Conservation (phyloP, 169 alveolate species). For the Theileria luwenshuni region DNA sequence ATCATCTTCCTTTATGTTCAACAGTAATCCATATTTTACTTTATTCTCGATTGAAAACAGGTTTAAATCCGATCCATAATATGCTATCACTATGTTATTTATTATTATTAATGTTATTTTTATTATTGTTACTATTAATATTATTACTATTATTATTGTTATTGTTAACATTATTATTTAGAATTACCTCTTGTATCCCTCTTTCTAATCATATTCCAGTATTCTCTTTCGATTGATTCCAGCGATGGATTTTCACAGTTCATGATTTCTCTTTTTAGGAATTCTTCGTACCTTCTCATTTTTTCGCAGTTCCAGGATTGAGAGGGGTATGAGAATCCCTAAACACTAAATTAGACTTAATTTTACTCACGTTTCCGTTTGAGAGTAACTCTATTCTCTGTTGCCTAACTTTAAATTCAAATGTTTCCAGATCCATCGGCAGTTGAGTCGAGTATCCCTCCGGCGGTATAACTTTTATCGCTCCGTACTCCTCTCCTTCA, state of each 20-base stretch:
- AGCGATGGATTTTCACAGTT: slow-evolving; percentile 21
- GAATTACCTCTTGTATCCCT: slow-evolving; percentile 52
- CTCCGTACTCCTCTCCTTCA: slow-evolving; percentile 80
- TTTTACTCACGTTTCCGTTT: slow-evolving; percentile 58
- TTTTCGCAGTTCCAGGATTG: slow-evolving; percentile 50
- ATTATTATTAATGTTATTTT: too few relatives aligned
- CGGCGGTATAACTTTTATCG: slow-evolving; percentile 82
- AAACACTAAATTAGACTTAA: not conserved
- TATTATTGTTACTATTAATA: too few relatives aligned
- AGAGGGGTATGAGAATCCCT: slow-evolving; percentile 66
- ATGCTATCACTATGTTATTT: slow-evolving; percentile 29
- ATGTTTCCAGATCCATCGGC: slow-evolving; percentile 64
- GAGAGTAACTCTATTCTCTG: slow-evolving; percentile 74
- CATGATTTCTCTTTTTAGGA: slow-evolving; percentile 14
- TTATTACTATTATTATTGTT: not conserved
- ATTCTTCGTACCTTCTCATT: slow-evolving; percentile 26
- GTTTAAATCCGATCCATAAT: slow-evolving; percentile 76
- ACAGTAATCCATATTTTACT: slow-evolving; percentile 26
- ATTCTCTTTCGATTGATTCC: slow-evolving; percentile 64
- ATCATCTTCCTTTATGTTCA: slow-evolving; percentile 34
- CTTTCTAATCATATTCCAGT: slow-evolving; percentile 67
- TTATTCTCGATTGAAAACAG: slow-evolving; percentile 47
- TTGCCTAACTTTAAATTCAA: slow-evolving; percentile 79
- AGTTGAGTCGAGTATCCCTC: slow-evolving; percentile 73
- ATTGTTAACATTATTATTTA: too few relatives aligned